Evolutionary conservation across 441 rosid species (phyloP).

Genomic region (Bruguiera hainesii): DNA sequence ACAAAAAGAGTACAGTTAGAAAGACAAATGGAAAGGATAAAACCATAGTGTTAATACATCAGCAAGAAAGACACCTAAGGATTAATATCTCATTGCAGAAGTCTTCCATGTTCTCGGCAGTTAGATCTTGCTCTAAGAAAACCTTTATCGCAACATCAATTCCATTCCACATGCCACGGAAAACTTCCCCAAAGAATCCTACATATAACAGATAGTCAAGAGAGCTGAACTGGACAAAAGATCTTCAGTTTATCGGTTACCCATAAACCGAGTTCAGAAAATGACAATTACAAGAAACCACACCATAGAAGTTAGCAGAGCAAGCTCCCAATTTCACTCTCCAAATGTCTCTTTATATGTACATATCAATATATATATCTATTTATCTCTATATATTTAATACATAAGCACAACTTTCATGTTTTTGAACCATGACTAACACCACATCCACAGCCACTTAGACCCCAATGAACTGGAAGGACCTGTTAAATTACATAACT

Average conservation of each 20-base stretch:
- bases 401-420: no score
- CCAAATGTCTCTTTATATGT: no score
- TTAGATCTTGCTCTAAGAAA: slow-evolving; percentile 97
- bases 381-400: no score
- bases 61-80: slow-evolving; percentile 61
- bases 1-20: slow-evolving; percentile 37
- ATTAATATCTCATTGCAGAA: slow-evolving; percentile 98
- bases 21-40: slow-evolving; percentile 20
- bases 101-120: slow-evolving; percentile 98
- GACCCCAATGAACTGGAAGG: no score
- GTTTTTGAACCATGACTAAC: no score
- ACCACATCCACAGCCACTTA: no score
- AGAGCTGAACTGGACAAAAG: not conserved
- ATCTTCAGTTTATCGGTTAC: not conserved
- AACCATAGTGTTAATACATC: slow-evolving; percentile 22
- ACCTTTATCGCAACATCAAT: slow-evolving; percentile 98
- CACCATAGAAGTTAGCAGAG: no score
- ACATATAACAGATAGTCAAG: slow-evolving; percentile 13
- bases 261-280: no score
- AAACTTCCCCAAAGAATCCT: slow-evolving; percentile 99
- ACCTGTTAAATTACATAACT: no score
- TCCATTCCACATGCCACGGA: slow-evolving; percentile 98
- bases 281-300: no score
- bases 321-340: no score
- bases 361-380: no score